These are phyloP conservation scores for Mycena floridula DNA, from an alignment of 768 basidiomycete species.

Conservation along the genomic window DNA sequence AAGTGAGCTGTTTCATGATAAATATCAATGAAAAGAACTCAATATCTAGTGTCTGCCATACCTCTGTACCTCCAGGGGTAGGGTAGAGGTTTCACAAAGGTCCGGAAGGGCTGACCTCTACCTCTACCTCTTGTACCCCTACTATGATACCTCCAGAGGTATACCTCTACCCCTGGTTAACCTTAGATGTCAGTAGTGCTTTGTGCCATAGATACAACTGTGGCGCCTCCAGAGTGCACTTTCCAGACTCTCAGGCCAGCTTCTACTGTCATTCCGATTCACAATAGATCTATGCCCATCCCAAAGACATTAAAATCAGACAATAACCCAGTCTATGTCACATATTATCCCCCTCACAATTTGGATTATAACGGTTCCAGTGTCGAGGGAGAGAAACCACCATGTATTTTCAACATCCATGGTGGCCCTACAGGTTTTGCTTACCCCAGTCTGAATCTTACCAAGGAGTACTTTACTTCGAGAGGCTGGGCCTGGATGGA, in stretches of 20 bases:
- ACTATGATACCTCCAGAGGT: too few species aligned
- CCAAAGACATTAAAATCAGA: conserved; percentile 11
- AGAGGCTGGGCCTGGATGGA: conserved; percentile 75
- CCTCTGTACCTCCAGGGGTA: too few species aligned
- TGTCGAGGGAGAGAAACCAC: conserved; percentile 49
- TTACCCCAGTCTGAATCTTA: conserved; percentile 44
- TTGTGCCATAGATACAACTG: neutral
- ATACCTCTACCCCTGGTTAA: too few species aligned
- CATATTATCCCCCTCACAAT: conserved; percentile 66
- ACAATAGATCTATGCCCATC: conserved; percentile 10
- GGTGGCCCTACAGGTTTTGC: conserved; percentile 62
- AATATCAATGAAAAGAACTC: too few species aligned
- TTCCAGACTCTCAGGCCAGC: neutral
- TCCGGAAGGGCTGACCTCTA: too few species aligned
- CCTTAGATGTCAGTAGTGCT: too few species aligned
- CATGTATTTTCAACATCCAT: conserved; percentile 58
- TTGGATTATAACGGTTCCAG: conserved; percentile 47
- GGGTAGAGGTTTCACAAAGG: too few species aligned
- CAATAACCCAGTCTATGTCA: conserved; percentile 44
- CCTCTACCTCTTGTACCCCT: too few species aligned
- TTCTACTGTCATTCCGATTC: conserved; percentile 1
- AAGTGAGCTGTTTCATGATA: too few species aligned
- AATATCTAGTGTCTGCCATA: too few species aligned
- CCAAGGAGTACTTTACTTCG: conserved; percentile 58
- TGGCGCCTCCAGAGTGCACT: neutral